phyloP scores from a whole-genome alignment of 805 yeast genomes.

The Saccharomycopsis babjevae region DNA sequence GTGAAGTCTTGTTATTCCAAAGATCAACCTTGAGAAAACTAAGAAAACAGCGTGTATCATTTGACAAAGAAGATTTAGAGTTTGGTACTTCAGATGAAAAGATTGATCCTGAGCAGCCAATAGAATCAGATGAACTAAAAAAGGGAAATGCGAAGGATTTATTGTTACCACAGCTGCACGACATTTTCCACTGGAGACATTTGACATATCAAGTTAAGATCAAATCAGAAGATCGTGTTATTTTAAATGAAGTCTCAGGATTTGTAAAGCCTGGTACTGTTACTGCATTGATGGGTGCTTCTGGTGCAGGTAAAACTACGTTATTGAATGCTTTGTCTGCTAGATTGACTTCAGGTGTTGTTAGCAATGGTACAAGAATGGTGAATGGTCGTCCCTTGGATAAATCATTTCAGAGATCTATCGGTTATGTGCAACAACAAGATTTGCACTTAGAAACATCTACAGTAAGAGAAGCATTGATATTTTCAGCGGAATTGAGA shows the following conservation, averaged over 20 bases:
- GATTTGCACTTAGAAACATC: conserved; percentile 61
- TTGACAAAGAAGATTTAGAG: conserved; percentile 21
- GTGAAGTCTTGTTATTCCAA: conserved; percentile 51
- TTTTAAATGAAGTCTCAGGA: conserved; percentile 50
- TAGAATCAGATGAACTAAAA: neutral
- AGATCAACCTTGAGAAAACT: conserved; percentile 30
- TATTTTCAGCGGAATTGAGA: conserved; percentile 62
- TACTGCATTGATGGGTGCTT: conserved; percentile 78
- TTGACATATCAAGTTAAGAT: conserved; percentile 56
- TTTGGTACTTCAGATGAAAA: conserved; percentile 19
- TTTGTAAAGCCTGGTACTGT: conserved; percentile 74
- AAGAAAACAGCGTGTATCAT: conserved; percentile 24
- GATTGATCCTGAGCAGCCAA: conserved; percentile 20
- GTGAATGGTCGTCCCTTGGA: conserved; percentile 61
- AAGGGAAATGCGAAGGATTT: conserved; percentile 24
- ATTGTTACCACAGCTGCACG: conserved; percentile 23
- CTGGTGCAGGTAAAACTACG: conserved; percentile 84
- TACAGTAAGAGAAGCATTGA: conserved; percentile 72
- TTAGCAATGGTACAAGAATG: conserved; percentile 53
- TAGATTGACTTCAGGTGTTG: conserved; percentile 59
- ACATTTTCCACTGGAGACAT: conserved; percentile 64
- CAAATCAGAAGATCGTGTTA: conserved; percentile 43
- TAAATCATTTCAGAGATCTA: conserved; percentile 60
- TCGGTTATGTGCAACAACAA: conserved; percentile 77
- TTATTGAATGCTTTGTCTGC: conserved; percentile 63